Evolutionary conservation across 2,329 filamentous ascomycete genomes (phyloP).

Genomic region (Aspergillus arachidicola): DNA sequence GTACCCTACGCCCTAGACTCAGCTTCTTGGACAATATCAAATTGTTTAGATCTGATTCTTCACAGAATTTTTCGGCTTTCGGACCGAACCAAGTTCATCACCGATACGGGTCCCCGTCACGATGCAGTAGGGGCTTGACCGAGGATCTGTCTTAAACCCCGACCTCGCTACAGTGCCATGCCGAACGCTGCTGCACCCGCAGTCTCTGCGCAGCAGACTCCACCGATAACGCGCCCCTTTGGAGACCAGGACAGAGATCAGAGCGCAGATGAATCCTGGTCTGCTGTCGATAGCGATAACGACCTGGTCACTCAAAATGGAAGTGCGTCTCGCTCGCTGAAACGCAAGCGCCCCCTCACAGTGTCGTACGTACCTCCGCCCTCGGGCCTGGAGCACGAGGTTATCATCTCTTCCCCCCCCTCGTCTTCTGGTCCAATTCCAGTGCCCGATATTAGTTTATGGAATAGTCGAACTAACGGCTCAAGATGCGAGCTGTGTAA

Average conservation of each 20-base stretch:
- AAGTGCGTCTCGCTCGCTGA: constrained; percentile 29
- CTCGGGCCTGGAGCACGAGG: not conserved
- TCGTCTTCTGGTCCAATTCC: not conserved
- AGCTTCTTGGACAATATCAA: not conserved
- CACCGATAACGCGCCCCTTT: constrained; percentile 23
- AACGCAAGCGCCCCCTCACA: constrained; percentile 41
- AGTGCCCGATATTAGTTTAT: not conserved
- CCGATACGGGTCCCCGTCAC: constrained; percentile 8
- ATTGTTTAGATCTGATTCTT: not conserved
- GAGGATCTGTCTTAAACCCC: constrained; percentile 22
- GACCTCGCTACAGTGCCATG: constrained; percentile 39
- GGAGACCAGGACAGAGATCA: constrained; percentile 32
- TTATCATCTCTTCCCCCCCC: not conserved
- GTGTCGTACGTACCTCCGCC: constrained; percentile 38
- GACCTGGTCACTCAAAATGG: constrained; percentile 32
- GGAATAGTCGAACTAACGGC: constrained; percentile 22
- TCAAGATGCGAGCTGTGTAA: constrained; percentile 48
- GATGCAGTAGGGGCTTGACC: constrained; percentile 16
- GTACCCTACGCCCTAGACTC: not conserved
- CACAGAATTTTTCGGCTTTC: not conserved
- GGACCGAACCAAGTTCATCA: not conserved
- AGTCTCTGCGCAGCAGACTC: constrained; percentile 25
- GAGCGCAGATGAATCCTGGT: constrained; percentile 38
- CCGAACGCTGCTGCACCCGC: constrained; percentile 32
- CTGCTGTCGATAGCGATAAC: constrained; percentile 38